phyloP scores from a whole-genome alignment of 306 rosid genomes.

The Acacia confusa region DNA sequence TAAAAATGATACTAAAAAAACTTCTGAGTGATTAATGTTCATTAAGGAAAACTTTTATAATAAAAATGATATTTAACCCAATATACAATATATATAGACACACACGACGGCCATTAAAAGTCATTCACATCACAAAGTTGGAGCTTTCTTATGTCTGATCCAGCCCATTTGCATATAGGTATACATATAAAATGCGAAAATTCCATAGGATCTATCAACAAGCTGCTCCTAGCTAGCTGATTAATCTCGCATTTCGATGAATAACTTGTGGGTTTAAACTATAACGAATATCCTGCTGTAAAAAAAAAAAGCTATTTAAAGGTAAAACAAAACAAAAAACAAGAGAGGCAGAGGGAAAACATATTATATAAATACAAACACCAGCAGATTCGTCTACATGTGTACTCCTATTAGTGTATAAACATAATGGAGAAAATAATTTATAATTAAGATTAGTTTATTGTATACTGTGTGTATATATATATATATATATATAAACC shows the following conservation, averaged over 20 bases:
- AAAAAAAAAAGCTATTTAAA: neutral
- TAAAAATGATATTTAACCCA: too few relatives aligned
- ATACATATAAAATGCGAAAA: constrained; percentile 31
- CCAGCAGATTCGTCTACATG: constrained; percentile 19
- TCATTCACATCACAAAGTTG: neutral
- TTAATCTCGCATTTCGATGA: constrained; percentile 40
- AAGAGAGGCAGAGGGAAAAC: neutral
- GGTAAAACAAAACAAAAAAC: neutral
- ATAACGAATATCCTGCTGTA: constrained; percentile 3
- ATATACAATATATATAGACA: too few relatives aligned
- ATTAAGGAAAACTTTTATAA: too few relatives aligned
- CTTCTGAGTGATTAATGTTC: too few relatives aligned
- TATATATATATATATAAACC: neutral
- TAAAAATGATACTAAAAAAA: too few relatives aligned
- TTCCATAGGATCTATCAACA: constrained; percentile 57
- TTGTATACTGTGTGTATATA: neutral
- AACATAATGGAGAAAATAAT: constrained; percentile 15
- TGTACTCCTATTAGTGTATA: neutral
- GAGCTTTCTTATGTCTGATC: neutral
- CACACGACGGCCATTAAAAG: too few relatives aligned
- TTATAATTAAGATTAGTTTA: neutral
- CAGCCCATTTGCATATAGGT: neutral
- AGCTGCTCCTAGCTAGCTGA: constrained; percentile 12
- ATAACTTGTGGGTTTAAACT: constrained; percentile 22
- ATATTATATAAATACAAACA: neutral